Base-by-base conservation (phyloP, 75 land plant species). In the Adiantum capillusveneris region DNA sequence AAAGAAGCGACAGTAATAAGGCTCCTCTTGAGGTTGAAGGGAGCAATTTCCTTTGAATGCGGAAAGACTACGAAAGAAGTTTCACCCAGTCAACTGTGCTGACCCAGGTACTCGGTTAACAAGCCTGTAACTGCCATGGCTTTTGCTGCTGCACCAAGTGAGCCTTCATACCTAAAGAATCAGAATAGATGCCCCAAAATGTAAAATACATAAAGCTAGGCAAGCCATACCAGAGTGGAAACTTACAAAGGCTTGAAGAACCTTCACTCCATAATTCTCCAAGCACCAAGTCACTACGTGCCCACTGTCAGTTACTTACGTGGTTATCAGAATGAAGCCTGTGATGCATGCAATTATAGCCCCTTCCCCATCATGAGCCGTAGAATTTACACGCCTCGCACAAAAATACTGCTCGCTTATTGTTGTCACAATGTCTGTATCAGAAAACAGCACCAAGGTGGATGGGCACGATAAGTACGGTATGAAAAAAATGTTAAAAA, bases 361-460 rank as follows among this genome's bases (percentile, higher is more conserved):
- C 31, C 90, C 90, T 75, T 82, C 83, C 45, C 90, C 90, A 14
- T 79, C 83, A 59, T 76, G 74, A 34, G 71, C 67, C 46, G 76
- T 17, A 11, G 83, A 65, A 50, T 77, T 79, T 53, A 82, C 31
- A 58, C 90, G 79, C 49, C 90, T 71, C 48, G 85, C 85, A 66
- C 71, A 71, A 25, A 79, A 86, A 85, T 77, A 82, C 37, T 70
- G 73, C 50, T 82, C 85, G 59, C 79, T 79, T 46, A 85, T 74
- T 59, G 89, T 74, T 20, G 90, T 86, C 1, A 82, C 81, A 57
- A 79, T 39, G 52, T 65, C 75, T 71, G 62, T 54, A n/a, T 73
- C 75, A 75, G 74, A 56, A 53, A 53, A 19, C 31, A 50, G 6
- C 1, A 31, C 27, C 25, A 53, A 53, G 28, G 25, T 19, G 25